These are phyloP conservation scores for Ogataea henricii DNA, from an alignment of 805 yeast species.

Conservation along the genomic window DNA sequence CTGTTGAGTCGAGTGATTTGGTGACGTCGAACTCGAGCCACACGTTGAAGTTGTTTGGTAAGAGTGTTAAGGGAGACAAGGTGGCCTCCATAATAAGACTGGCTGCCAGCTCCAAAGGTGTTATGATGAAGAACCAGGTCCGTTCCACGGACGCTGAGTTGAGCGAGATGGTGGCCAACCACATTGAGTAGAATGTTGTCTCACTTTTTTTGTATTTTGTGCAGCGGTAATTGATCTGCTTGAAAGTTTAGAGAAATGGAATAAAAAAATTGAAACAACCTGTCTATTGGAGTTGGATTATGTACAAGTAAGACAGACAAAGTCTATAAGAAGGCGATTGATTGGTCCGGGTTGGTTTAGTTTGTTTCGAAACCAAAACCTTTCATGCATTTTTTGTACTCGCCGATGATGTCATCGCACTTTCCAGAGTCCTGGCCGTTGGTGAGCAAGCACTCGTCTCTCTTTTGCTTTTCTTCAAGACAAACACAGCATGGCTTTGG, in stretches of 20 bases:
- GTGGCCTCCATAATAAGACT: conserved; percentile 52
- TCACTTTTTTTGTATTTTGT: conserved; percentile 2
- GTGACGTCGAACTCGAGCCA: conserved; percentile 64
- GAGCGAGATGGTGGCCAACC: conserved; percentile 52
- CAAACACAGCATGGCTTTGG: conserved; percentile 98
- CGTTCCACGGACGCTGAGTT: conserved; percentile 55
- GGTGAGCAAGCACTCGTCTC: conserved; percentile 85
- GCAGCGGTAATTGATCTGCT: neutral
- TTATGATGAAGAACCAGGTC: conserved; percentile 59
- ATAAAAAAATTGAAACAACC: neutral
- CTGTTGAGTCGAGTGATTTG: conserved; percentile 72
- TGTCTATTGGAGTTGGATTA: no score
- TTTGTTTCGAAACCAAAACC: conserved; percentile 77
- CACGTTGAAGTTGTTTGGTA: conserved; percentile 79
- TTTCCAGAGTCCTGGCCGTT: conserved; percentile 84
- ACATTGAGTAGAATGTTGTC: conserved; percentile 36
- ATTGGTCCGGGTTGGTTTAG: no score
- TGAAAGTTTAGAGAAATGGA: neutral
- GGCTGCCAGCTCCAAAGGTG: conserved; percentile 50
- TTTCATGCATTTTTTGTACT: conserved; percentile 88
- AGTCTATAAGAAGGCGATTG: neutral
- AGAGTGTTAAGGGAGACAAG: conserved; percentile 59
- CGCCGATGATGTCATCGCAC: conserved; percentile 68
- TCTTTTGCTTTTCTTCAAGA: conserved; percentile 53
- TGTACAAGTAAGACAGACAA: neutral